Evolutionary conservation across 805 yeast genomes (phyloP).

Genomic region (Hemisphaericaspora nanyangensis): DNA sequence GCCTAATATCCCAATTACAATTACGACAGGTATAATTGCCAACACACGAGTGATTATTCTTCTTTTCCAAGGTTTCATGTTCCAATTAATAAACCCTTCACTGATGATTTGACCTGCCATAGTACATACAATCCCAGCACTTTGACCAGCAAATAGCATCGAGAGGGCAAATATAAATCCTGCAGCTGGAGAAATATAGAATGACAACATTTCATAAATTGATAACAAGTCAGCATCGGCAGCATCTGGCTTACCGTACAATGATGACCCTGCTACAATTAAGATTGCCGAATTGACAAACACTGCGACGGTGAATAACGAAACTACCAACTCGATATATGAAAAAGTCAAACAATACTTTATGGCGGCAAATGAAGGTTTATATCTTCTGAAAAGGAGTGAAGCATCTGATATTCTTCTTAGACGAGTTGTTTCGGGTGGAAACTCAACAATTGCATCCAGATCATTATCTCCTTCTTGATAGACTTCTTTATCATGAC

Average conservation of each 20-base stretch:
- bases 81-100: conserved; percentile 45
- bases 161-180: conserved; percentile 43
- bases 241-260: conserved; percentile 42
- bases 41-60: conserved; percentile 37
- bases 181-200: conserved; percentile 42
- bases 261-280: conserved; percentile 42
- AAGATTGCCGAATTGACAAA: conserved; percentile 44
- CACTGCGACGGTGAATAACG: conserved; percentile 40
- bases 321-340: conserved; percentile 36
- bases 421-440: conserved; percentile 4
- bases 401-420: conserved; percentile 26
- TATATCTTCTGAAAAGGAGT: conserved; percentile 27
- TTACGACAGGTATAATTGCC: conserved; percentile 40
- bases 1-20: conserved; percentile 35
- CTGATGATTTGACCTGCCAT: conserved; percentile 47
- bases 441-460: neutral
- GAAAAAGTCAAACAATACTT: conserved; percentile 39
- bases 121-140: conserved; percentile 47
- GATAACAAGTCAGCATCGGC: conserved; percentile 44
- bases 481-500: conserved; percentile 2
- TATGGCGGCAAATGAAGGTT: conserved; percentile 41
- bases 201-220: conserved; percentile 41
- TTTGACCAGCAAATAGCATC: conserved; percentile 44
- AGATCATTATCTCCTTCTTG: conserved; percentile 21
- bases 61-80: conserved; percentile 41